Conservation (phyloP, 352 stramenopile genomes). For the Pelagophyceae sp. region DNA sequence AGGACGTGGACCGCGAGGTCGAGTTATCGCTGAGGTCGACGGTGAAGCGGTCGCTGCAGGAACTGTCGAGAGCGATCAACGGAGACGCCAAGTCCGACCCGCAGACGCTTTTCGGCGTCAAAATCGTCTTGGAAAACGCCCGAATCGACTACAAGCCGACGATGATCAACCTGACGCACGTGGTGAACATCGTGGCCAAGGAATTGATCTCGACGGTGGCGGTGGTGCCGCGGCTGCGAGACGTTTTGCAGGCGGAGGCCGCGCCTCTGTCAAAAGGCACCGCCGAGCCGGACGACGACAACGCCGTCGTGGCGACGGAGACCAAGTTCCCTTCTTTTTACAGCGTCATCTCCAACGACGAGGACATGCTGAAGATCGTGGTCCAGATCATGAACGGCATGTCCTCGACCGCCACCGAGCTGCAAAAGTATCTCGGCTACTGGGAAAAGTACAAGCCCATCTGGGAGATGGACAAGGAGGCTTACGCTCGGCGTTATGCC, state of each 20-base stretch:
- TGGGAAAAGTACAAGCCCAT: slow-evolving; percentile 57
- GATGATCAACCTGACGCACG: slow-evolving; percentile 83
- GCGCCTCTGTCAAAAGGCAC: not conserved
- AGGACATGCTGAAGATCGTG: slow-evolving; percentile 85
- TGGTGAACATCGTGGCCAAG: slow-evolving; percentile 85
- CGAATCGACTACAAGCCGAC: slow-evolving; percentile 82
- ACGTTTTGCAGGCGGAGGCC: slow-evolving; percentile 33
- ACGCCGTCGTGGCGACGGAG: slow-evolving; percentile 6
- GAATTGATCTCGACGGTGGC: slow-evolving; percentile 85
- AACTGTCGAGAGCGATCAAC: slow-evolving; percentile 84
- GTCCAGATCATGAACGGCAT: slow-evolving; percentile 93
- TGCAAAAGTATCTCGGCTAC: slow-evolving; percentile 80
- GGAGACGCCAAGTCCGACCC: slow-evolving; percentile 71
- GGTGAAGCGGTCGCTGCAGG: slow-evolving; percentile 84
- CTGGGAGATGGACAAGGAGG: slow-evolving; percentile 86
- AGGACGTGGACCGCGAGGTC: slow-evolving; percentile 74
- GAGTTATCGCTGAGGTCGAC: slow-evolving; percentile 75
- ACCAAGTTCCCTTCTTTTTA: slow-evolving; percentile 58
- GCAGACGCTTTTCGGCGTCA: slow-evolving; percentile 77
- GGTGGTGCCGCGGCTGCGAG: slow-evolving; percentile 68
- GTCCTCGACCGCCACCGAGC: slow-evolving; percentile 74
- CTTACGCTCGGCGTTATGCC: slow-evolving; percentile 85
- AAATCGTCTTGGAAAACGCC: slow-evolving; percentile 80
- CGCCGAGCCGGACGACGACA: not conserved
- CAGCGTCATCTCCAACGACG: slow-evolving; percentile 85